Evolutionary conservation across 2,329 filamentous ascomycete genomes (phyloP).

Genomic region (Penicillium sp.): DNA sequence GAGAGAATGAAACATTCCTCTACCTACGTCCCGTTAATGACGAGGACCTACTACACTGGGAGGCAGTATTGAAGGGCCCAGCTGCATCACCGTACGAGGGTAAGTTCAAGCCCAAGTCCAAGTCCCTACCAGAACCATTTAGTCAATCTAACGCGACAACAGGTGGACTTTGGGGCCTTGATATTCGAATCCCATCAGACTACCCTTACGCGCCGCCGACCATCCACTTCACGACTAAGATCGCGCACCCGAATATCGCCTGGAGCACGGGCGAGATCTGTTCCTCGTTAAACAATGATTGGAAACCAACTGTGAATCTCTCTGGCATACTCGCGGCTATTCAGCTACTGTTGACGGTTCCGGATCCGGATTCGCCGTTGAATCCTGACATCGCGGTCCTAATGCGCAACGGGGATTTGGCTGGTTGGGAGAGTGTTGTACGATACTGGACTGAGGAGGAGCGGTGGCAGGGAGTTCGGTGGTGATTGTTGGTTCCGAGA

Average conservation of each 20-base stretch:
- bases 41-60: constrained; percentile 51
- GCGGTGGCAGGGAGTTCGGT: constrained; percentile 34
- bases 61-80: constrained; percentile 53
- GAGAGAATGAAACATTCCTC: constrained; percentile 33
- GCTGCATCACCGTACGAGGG: constrained; percentile 54
- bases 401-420: constrained; percentile 38
- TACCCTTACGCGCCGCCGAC: constrained; percentile 73
- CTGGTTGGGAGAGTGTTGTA: constrained; percentile 41
- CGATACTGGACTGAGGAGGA: constrained; percentile 42
- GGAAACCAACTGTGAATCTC: constrained; percentile 67
- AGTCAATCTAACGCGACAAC: not conserved
- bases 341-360: constrained; percentile 41
- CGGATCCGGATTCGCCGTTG: constrained; percentile 40
- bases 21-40: constrained; percentile 51
- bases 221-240: constrained; percentile 71
- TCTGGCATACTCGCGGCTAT: constrained; percentile 40
- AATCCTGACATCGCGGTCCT: constrained; percentile 44
- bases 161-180: constrained; percentile 74
- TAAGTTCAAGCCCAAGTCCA: constrained; percentile 18
- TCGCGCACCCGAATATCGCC: constrained; percentile 74
- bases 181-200: constrained; percentile 62
- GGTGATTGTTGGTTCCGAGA: constrained; percentile 2
- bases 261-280: constrained; percentile 80
- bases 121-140: not conserved
- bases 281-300: constrained; percentile 67